Percentiles rank a stretch among this genome's conserved stretches.
Evolutionary conservation across 2,329 filamentous ascomycete species (phyloP).

Genomic region (Thermothelomyces thermophilus): DNA sequence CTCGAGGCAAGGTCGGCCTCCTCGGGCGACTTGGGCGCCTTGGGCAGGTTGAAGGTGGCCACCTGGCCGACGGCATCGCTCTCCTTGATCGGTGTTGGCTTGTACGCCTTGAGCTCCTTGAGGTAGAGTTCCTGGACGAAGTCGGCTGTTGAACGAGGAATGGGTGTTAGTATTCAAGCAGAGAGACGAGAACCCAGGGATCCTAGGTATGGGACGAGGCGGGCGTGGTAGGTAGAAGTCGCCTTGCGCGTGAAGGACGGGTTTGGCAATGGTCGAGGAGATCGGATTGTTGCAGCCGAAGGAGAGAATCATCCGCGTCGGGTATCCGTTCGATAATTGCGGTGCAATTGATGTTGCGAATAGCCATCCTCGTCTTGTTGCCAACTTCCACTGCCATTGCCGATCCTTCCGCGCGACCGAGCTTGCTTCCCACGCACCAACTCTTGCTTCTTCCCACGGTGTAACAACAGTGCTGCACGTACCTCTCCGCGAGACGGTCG

Average conservation of each 20-base stretch:
- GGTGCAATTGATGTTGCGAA: constrained; percentile 5
- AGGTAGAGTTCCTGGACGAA: constrained; percentile 97
- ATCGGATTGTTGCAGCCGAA: too few relatives aligned
- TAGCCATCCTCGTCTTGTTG: neutral
- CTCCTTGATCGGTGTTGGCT: constrained; percentile 74
- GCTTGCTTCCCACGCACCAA: neutral
- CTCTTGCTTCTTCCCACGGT: neutral
- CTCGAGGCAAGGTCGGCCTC: constrained; percentile 88
- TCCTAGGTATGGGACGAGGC: neutral
- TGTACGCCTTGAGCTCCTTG: constrained; percentile 92
- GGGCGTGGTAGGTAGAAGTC: neutral
- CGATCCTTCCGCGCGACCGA: constrained; percentile 10
- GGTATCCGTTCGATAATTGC: neutral
- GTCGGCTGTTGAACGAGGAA: constrained; percentile 60
- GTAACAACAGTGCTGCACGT: constrained; percentile 36
- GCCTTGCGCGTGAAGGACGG: neutral
- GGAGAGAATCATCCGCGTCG: too few relatives aligned
- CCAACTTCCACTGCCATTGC: constrained; percentile 1
- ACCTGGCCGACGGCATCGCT: constrained; percentile 86
- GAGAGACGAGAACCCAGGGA: neutral
- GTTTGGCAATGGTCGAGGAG: neutral
- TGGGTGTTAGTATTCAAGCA: constrained; percentile 2
- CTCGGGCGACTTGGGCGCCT: constrained; percentile 81
- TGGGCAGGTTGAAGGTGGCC: constrained; percentile 75
- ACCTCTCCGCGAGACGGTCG: constrained; percentile 57